Percentiles rank a stretch among this genome's conserved stretches.
Evolutionary conservation across 805 yeast species (phyloP).

Genomic region (Danielozyma ontarioensis): DNA sequence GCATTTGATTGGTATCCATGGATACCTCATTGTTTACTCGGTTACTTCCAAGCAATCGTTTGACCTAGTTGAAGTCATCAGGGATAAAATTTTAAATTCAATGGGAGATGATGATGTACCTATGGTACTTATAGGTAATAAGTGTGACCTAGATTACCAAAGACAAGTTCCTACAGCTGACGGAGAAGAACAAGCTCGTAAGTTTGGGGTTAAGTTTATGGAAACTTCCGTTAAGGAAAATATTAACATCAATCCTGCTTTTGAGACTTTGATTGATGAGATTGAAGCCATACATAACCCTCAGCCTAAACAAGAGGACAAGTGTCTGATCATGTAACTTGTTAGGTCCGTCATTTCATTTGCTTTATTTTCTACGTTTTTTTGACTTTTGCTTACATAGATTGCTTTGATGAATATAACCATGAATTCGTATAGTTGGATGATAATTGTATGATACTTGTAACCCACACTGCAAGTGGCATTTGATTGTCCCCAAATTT

Average conservation of each 20-base stretch:
- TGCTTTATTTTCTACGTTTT: too few species aligned
- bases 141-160: constrained; percentile 13
- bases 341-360: too few species aligned
- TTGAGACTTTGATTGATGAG: constrained; percentile 50
- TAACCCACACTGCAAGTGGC: too few species aligned
- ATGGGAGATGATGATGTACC: constrained; percentile 47
- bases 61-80: constrained; percentile 66
- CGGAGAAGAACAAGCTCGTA: constrained; percentile 37
- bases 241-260: constrained; percentile 44
- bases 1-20: constrained; percentile 76
- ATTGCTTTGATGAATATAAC: too few species aligned
- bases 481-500: too few species aligned
- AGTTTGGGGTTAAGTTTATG: constrained; percentile 40
- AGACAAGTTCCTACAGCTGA: constrained; percentile 14
- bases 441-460: too few species aligned
- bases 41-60: constrained; percentile 75
- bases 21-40: constrained; percentile 76
- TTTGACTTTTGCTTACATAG: too few species aligned
- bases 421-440: too few species aligned
- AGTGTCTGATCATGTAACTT: constrained; percentile 43
- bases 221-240: constrained; percentile 49
- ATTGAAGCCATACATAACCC: constrained; percentile 64
- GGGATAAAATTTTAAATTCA: constrained; percentile 78
- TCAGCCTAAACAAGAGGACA: constrained; percentile 39
- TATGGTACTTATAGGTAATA: constrained; percentile 32